Base-by-base conservation (phyloP, 352 stramenopile species). In the Phytophthora europaea region DNA sequence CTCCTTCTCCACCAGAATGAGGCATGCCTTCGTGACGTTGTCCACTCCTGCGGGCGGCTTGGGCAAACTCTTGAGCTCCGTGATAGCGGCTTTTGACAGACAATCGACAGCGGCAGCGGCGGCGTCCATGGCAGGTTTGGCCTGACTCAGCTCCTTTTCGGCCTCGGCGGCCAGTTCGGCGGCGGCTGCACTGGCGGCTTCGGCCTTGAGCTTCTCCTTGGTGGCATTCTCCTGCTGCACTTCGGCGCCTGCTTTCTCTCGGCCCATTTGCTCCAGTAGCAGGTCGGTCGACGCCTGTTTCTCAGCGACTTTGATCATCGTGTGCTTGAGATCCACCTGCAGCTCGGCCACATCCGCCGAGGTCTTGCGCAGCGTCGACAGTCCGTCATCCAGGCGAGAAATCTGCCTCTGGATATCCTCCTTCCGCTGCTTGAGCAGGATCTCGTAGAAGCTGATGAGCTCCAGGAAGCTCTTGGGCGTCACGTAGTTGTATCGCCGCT, bases 391-490 rank as follows among this genome's bases (percentile, higher is more conserved):
- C 13, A 99, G 79, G 50, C 98, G 95, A 73, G 98, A 97, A 59
- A 99, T 99, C 67, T 99, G 95, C 3, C 90, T 85, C 65, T 99
- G 95, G 70, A 99, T 97, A 50, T 99, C 91, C 51, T 93, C 87
- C 66, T 98, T 98, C 60, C 99, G 99, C 61, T 97, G 91, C 61
- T 91, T 93, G 23, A 99, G 87, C 45, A 99, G 70, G 69, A 98
- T 98, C 77, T 99, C 98, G 88, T 99, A 99, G 69, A 99, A 99
- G 36, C 84, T 93, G 53, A 99, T 99, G 13, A 99, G 83, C 81
- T 99, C 97, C 23, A 99, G 85, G 83, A 99, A 99, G 71, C 92
- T 99, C 84, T 99, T 99, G 7, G 98, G 98, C 47, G 98, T 99
- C 58, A 99, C 97, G 77, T 99, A 99, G 78, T 99, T 99, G 92